A percentile compares a stretch with the other conserved stretches of the same genome.
Conservation (phyloP, 495 filamentous ascomycete species). For the Neurospora discreta region DNA sequence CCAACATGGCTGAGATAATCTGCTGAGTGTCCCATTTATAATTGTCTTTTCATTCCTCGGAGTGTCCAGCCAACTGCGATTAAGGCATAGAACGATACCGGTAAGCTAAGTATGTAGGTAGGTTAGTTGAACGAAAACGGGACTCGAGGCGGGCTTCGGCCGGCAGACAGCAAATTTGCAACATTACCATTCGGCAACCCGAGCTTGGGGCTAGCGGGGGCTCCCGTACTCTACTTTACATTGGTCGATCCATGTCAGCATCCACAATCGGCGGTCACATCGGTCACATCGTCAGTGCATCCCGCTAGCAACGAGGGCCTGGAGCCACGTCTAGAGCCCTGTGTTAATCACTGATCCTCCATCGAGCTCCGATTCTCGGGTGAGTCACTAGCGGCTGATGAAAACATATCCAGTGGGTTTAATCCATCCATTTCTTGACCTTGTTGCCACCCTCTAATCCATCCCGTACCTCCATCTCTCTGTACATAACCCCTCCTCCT, state of each 20-base stretch:
- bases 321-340: neutral
- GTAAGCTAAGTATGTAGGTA: neutral
- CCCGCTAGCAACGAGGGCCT: neutral
- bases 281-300: neutral
- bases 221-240: neutral
- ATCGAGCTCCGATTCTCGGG: neutral
- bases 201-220: neutral
- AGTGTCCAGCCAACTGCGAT: neutral
- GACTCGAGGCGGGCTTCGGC: neutral
- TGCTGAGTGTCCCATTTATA: neutral
- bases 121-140: neutral
- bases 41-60: neutral
- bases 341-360: neutral
- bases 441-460: neutral
- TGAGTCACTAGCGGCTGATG: neutral
- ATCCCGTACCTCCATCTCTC: neutral
- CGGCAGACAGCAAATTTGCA: neutral
- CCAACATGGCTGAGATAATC: too few relatives aligned
- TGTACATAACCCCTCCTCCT: neutral
- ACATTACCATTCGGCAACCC: neutral
- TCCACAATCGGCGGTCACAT: slow-evolving; percentile 6
- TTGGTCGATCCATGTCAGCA: slow-evolving; percentile 4
- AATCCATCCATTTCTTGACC: neutral
- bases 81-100: neutral
- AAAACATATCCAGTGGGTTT: neutral